Base-by-base conservation (phyloP, 1,284 basidiomycete genomes). In the Volvariella surrecta region DNA sequence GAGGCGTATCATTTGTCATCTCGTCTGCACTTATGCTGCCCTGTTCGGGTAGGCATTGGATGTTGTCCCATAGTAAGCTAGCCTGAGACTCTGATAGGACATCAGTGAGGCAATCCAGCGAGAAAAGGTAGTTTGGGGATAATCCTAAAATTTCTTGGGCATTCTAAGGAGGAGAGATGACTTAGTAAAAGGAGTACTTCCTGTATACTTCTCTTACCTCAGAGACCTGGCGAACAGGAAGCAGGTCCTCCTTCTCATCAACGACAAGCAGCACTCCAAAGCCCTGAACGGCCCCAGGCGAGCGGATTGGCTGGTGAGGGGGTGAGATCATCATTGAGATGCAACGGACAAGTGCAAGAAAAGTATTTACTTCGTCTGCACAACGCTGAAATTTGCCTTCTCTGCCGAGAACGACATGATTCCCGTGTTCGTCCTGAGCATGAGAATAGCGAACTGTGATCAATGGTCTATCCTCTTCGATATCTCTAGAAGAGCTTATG, bases 191-290 rank as follows among this genome's bases (percentile, higher is more conserved):
- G 19, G 45, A 18, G 9, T 9, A 19, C 8, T 19, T 6, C 18
- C 34, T 8, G 6, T 6, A 7, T 6, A 8, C 18, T 35, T 15
- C 34, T 19, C 68, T 51, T 55, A 87, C 84, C 69, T 92, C 89
- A 10, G 89, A 93, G 0, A 87, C 85, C 54, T 92, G 90, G 8
- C 82, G 73, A 13, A 93, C 84, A 1, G 73, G 52, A 21, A 91
- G 61, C 6, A 69, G 67, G 7, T 84, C 77, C 9, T 73, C 64
- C 21, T 76, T 65, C 54, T 89, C 79, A 48, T 87, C 79, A 1
- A 92, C 64, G 0, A 79, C 87, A 40, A 94, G 73, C 13, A 93
- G 70, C 1, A 92, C 83, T 7, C 89, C 90, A 56, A 88, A 95
- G 0, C 81, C 81, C 63, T 95, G 90, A 0, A 93, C 76, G 0